Percentiles rank a stretch among this genome's conserved stretches.
These are phyloP conservation scores for Violaceomyces palustris DNA, from an alignment of 1,284 basidiomycete genomes.

Conservation along the genomic window DNA sequence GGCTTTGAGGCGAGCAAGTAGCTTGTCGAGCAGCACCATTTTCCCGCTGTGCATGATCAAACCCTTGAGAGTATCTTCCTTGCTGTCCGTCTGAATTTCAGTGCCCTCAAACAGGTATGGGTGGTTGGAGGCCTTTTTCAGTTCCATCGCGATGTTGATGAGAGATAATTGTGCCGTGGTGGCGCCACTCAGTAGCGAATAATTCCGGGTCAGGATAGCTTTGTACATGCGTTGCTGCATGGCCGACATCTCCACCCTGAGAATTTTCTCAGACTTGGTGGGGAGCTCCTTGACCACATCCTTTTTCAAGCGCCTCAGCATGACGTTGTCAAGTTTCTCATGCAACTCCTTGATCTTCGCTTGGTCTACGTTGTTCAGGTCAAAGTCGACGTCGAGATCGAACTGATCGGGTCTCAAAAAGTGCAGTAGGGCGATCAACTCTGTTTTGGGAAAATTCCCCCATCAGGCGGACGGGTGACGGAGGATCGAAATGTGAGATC, in stretches of 20 bases:
- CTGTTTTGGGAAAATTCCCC: no score
- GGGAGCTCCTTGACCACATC: conserved; percentile 97
- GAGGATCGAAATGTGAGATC: background rate
- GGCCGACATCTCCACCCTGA: conserved; percentile 95
- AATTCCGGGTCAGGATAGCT: conserved; percentile 96
- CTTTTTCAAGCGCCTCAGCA: conserved; percentile 90
- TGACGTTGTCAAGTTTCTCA: conserved; percentile 83
- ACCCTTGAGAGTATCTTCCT: conserved; percentile 64
- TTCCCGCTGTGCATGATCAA: conserved; percentile 57
- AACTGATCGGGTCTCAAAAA: conserved; percentile 98
- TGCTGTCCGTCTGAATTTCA: conserved; percentile 69
- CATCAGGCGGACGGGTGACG: conserved; percentile 2
- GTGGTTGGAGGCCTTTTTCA: conserved; percentile 65
- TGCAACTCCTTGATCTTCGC: conserved; percentile 77
- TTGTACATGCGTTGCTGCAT: conserved; percentile 99
- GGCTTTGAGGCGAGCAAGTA: conserved; percentile 54
- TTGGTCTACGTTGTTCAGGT: conserved; percentile 60
- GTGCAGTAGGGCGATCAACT: conserved; percentile 92
- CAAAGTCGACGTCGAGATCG: conserved; percentile 75
- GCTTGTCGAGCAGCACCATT: conserved; percentile 57
- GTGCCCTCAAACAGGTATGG: conserved; percentile 97
- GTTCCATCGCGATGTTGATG: conserved; percentile 53
- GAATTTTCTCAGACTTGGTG: conserved; percentile 94
- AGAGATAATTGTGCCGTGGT: conserved; percentile 76
- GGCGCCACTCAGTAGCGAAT: conserved; percentile 78